Evolutionary conservation across 163 green algal genomes (phyloP), one percentile per base, ranked within the genome.

Genomic region (Scenedesmus sp.): DNA sequence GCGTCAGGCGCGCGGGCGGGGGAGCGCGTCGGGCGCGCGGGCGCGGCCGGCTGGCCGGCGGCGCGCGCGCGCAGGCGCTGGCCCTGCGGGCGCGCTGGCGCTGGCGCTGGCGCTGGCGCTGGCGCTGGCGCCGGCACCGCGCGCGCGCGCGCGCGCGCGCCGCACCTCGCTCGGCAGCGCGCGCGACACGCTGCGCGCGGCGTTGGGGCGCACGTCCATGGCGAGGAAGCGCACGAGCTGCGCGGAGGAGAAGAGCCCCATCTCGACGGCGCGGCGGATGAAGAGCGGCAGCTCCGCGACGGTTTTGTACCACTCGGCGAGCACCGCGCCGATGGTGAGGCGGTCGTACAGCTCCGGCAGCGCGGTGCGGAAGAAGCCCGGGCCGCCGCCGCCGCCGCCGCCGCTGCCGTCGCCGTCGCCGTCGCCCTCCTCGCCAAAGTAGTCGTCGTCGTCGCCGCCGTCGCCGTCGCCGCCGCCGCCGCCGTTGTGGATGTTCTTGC

Each of bases 161-260:
- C 71, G 51, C 58, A 80, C 71, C 71, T 80, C 71, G 26, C 57
- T 50, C 29, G 71, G 71, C 44, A 97, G 77, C 29, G 56, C 79
- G 33, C 96, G 85, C 18, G 91, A 93, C 11, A 99, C 89, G 14
- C 82, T 83, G 50, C 96, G 89, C 9, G 92, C 92, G 2, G 98
- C 66, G 72, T 88, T 95, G 13, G 96, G 96, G 10, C 96, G 88
- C 34, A 96, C 90, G 66, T 99, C 93, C 88, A 98, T 95, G 42
- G 89, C 88, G 62, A 97, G 86, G 77, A 98, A 98, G 62, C 96
- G 90, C 31, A 96, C 89, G 1, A 99, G 85, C 83, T 98, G 92
- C 0, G 93, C 92, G 2, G 87, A 95, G 82, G 87, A 96, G 83
- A 98, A 95, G 39, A 99, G 82, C 31, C 96, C 94, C 93, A 99